Evolutionary conservation across 2,329 filamentous ascomycete genomes (phyloP).

Genomic region (Sporothrix phasma): DNA sequence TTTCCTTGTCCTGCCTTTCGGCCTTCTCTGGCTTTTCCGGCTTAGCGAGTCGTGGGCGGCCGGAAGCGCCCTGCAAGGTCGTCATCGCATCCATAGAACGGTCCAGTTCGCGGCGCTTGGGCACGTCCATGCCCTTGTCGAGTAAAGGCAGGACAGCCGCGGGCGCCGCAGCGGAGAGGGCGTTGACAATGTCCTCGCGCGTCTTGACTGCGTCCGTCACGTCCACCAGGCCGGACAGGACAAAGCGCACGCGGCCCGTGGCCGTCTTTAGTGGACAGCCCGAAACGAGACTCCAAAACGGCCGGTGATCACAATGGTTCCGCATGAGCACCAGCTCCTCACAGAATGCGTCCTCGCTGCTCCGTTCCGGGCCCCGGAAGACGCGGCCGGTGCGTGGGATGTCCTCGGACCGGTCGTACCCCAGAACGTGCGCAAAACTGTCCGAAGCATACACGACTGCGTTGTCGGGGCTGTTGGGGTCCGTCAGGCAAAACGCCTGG

Average conservation of each 20-base stretch:
- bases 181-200: conserved; percentile 39
- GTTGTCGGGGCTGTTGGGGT: conserved; percentile 40
- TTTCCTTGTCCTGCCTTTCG: neutral
- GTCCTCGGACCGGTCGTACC: conserved; percentile 37
- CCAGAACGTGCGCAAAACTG: conserved; percentile 39
- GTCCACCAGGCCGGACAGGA: conserved; percentile 48
- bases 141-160: conserved; percentile 19
- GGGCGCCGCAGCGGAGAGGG: conserved; percentile 34
- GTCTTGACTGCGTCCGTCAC: conserved; percentile 44
- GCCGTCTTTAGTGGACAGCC: conserved; percentile 41
- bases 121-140: neutral
- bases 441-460: conserved; percentile 42
- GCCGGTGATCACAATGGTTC: conserved; percentile 38
- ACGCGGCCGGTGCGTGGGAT: conserved; percentile 40
- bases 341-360: conserved; percentile 31
- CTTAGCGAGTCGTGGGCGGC: neutral
- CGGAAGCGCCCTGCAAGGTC: neutral
- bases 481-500: conserved; percentile 48
- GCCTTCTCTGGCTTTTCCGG: neutral
- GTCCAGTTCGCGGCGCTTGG: neutral
- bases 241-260: conserved; percentile 39
- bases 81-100: neutral
- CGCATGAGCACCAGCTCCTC: conserved; percentile 33
- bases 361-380: conserved; percentile 35
- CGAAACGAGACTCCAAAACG: conserved; percentile 48